Conservation (phyloP, 495 filamentous ascomycete genomes). For the Staphylotrichum longicolle region DNA sequence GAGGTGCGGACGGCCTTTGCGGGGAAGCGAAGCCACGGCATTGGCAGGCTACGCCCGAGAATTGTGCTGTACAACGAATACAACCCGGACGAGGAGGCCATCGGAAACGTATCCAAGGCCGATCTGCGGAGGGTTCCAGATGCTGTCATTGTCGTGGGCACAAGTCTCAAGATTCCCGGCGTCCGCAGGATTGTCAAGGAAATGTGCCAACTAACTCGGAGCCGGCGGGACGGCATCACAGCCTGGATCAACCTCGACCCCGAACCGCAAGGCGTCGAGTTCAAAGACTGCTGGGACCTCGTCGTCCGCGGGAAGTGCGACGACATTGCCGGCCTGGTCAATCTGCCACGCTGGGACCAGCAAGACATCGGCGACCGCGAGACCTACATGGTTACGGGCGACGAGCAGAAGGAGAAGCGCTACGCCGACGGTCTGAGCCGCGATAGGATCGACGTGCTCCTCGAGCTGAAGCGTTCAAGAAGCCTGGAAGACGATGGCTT, state of each 20-base stretch:
- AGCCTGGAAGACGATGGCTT: conserved; percentile 24
- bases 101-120: conserved; percentile 80
- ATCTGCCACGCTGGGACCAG: conserved; percentile 76
- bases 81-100: conserved; percentile 93
- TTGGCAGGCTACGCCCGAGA: conserved; percentile 83
- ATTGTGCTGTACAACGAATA: conserved; percentile 98
- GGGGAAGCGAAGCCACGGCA: conserved; percentile 89
- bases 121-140: conserved; percentile 85
- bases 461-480: conserved; percentile 36
- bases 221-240: conserved; percentile 80
- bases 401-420: conserved; percentile 40
- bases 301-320: conserved; percentile 86
- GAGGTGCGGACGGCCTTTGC: conserved; percentile 68
- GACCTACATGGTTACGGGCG: conserved; percentile 39
- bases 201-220: conserved; percentile 76
- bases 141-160: conserved; percentile 90
- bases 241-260: conserved; percentile 93
- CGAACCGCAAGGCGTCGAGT: conserved; percentile 74
- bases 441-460: conserved; percentile 40
- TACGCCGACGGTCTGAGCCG: conserved; percentile 34
- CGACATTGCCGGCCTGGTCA: conserved; percentile 72
- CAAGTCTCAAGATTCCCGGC: conserved; percentile 90
- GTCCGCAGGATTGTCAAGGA: conserved; percentile 85
- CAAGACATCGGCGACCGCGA: conserved; percentile 39
- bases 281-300: conserved; percentile 89